phyloP scores from a whole-genome alignment of 257 asterid species.

The Perilla frutescens region DNA sequence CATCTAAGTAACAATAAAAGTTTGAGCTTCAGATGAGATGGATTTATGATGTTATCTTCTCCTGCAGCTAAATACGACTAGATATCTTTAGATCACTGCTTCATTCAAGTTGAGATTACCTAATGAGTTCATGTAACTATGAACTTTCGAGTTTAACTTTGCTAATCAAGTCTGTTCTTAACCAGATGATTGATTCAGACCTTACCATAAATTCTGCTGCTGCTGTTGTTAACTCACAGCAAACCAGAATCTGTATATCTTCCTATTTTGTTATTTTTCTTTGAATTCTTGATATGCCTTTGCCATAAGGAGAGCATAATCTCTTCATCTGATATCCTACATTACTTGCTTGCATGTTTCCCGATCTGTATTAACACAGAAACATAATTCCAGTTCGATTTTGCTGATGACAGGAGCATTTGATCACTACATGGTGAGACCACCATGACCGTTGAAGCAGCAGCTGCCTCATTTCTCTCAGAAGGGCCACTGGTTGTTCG shows the following conservation, averaged over 20 bases:
- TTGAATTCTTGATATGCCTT: not conserved
- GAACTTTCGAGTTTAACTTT: too few species aligned
- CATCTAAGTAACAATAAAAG: too few species aligned
- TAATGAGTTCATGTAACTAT: too few species aligned
- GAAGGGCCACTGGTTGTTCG: constrained; percentile 11
- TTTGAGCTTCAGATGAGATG: too few species aligned
- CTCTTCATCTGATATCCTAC: not conserved
- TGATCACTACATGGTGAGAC: constrained; percentile 42
- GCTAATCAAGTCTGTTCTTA: too few species aligned
- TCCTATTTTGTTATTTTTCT: not conserved
- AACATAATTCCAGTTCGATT: constrained; percentile 25
- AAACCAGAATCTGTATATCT: not conserved
- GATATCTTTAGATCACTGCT: too few species aligned
- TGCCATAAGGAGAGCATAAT: not conserved
- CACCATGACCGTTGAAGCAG: constrained; percentile 30
- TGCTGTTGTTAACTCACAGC: too few species aligned
- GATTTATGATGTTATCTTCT: too few species aligned
- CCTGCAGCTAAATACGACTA: too few species aligned
- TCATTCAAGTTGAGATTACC: too few species aligned
- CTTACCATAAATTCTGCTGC: too few species aligned
- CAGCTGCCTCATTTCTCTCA: constrained; percentile 4
- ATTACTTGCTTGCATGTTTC: not conserved
- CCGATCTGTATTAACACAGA: not conserved
- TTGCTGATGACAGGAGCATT: constrained; percentile 50
- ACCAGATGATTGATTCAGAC: too few species aligned